Conservation (phyloP, 106 monocot species). For the Triglochin maritima region DNA sequence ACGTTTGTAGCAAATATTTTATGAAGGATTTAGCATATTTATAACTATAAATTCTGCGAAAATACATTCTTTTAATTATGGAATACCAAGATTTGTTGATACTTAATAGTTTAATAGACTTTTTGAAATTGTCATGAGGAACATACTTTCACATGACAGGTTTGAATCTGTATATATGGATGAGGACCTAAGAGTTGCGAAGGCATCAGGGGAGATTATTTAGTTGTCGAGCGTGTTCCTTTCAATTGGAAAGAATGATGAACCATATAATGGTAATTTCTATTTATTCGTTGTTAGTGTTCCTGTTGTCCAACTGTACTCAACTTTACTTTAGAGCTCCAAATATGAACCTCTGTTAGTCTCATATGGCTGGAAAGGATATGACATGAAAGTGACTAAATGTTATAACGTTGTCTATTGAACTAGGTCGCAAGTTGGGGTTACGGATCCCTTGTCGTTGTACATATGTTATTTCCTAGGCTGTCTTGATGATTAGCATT, state of each 20-base stretch:
- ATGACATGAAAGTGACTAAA: too few species aligned
- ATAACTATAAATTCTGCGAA: background rate
- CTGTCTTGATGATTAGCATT: too few species aligned
- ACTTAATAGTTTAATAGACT: background rate
- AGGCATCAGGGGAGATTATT: slow-evolving; percentile 89
- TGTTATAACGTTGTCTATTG: too few species aligned
- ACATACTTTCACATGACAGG: slow-evolving; percentile 22
- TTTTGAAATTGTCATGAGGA: background rate
- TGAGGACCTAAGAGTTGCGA: slow-evolving; percentile 77
- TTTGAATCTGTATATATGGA: slow-evolving; percentile 91
- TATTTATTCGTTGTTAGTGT: background rate
- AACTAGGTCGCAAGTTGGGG: too few species aligned
- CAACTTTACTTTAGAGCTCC: too few species aligned
- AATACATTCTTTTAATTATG: background rate
- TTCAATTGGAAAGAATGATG: slow-evolving; percentile 75
- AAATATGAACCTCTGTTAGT: too few species aligned
- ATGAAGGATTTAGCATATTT: background rate
- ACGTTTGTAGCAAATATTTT: background rate
- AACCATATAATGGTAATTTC: background rate
- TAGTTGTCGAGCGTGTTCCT: slow-evolving; percentile 83
- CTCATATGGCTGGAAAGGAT: too few species aligned
- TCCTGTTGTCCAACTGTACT: too few species aligned
- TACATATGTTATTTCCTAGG: too few species aligned
- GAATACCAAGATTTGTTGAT: background rate
- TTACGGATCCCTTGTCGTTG: too few species aligned